Evolutionary conservation across 306 rosid species (phyloP), one percentile per base, ranked within the genome.

Genomic region (Mucuna pruriens): DNA sequence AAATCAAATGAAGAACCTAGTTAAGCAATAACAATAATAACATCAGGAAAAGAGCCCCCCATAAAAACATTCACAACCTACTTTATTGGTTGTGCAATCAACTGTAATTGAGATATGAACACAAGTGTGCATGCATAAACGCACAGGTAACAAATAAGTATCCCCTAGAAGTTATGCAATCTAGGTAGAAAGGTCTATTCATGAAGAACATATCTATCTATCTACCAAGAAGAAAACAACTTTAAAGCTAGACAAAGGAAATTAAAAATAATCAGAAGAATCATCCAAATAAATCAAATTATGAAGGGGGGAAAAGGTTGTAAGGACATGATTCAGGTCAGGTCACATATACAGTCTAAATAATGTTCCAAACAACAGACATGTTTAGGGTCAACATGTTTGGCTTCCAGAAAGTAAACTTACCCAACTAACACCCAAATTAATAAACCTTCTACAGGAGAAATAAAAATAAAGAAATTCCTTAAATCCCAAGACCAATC

Each of bases 171-270:
- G 34, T 48, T 76, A 20, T 26, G 23, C 69, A 77, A 25, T 23
- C 29, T 48, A 42, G 49, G 54, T 60, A 54, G 79, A 42, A 71
- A 77, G 33, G 26, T 61, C 61, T 39, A 71, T 49, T 36, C 58
- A 76, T 23, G 10, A 74, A 11, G 44, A 60, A 38, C n/a, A 39
- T n/a, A 49, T 38, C 57, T 16, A 7, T 23, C 42, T 38, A 20
- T 55, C 67, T 6, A 20, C 23, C 36, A 17, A 29, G 26, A 17
- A 29, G 26, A 19, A 48, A 67, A 40, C 55, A 64, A 57, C 71
- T 72, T 65, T 19, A 8, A 77, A 23, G 23, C 44, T 8, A 8
- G 33, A 20, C 36, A 63, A 71, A 46, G 45, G 63, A 51, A 78
- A 54, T 68, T 31, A 29, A 51, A 58, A 71, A 29, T 15, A 45